Conservation (phyloP, 2,329 filamentous ascomycete genomes). For the Pseudogymnoascus sp. region DNA sequence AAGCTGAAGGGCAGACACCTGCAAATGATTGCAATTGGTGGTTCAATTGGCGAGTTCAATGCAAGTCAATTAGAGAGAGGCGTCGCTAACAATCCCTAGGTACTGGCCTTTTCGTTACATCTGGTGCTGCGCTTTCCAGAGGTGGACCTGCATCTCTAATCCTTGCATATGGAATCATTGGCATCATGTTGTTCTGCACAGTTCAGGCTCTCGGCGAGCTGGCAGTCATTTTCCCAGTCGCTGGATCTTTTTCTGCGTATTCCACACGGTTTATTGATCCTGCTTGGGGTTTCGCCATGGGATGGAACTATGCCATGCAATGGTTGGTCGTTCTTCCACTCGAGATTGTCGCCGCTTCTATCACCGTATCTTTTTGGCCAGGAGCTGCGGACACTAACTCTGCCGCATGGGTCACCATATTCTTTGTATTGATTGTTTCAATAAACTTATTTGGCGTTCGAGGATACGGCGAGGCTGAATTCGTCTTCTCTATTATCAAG, state of each 20-base stretch:
- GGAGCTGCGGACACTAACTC: constrained; percentile 43
- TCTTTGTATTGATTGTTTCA: constrained; percentile 63
- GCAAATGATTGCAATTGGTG: constrained; percentile 93
- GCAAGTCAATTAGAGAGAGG: neutral
- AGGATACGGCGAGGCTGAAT: constrained; percentile 85
- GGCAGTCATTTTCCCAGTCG: constrained; percentile 85
- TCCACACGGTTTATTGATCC: constrained; percentile 92
- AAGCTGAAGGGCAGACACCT: constrained; percentile 60
- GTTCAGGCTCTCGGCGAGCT: constrained; percentile 89
- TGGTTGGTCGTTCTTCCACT: constrained; percentile 79
- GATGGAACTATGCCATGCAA: constrained; percentile 86
- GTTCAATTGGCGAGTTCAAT: constrained; percentile 62
- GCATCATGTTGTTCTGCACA: constrained; percentile 82
- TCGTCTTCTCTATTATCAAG: constrained; percentile 81
- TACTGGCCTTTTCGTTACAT: constrained; percentile 69
- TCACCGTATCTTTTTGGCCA: constrained; percentile 80
- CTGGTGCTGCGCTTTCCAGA: constrained; percentile 59
- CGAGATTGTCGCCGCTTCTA: constrained; percentile 78
- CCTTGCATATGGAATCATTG: constrained; percentile 72
- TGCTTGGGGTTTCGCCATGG: constrained; percentile 91
- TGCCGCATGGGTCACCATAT: constrained; percentile 70
- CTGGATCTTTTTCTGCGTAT: constrained; percentile 89
- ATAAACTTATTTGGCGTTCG: constrained; percentile 88
- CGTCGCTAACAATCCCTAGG: constrained; percentile 38
- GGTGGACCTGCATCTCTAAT: constrained; percentile 75